Conservation (phyloP, 1,284 basidiomycete genomes). For the Salmacisia buchloeana region DNA sequence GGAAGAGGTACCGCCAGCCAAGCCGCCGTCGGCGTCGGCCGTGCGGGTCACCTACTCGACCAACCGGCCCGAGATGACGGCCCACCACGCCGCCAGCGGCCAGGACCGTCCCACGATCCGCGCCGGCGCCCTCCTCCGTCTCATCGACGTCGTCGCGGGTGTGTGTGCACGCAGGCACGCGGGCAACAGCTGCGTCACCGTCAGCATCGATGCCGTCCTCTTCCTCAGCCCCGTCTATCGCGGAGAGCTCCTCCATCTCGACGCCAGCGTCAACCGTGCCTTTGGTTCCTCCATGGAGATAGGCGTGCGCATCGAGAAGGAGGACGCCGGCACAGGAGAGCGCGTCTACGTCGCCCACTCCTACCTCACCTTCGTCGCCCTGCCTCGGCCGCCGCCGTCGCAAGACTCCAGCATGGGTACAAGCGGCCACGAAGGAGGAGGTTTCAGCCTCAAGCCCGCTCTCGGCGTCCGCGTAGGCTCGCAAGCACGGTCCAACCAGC, state of each 20-base stretch:
- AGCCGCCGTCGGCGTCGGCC: neutral
- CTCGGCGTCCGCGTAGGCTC: neutral
- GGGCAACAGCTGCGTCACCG: slow-evolving; percentile 48
- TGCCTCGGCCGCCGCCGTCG: slow-evolving; percentile 27
- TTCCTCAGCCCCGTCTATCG: slow-evolving; percentile 42
- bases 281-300: slow-evolving; percentile 51
- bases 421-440: slow-evolving; percentile 7
- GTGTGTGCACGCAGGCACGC: slow-evolving; percentile 51
- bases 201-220: slow-evolving; percentile 49
- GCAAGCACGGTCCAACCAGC: neutral
- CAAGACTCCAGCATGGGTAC: slow-evolving; percentile 11
- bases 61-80: neutral
- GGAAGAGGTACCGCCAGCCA: neutral
- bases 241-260: slow-evolving; percentile 44
- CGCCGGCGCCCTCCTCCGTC: slow-evolving; percentile 51
- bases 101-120: slow-evolving; percentile 21
- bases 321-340: slow-evolving; percentile 32
- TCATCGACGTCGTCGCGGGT: slow-evolving; percentile 52
- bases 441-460: slow-evolving; percentile 14
- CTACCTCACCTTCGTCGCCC: slow-evolving; percentile 15
- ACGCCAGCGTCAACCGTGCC: slow-evolving; percentile 50
- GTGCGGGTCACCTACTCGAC: neutral
- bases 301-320: slow-evolving; percentile 49
- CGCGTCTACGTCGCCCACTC: slow-evolving; percentile 49
- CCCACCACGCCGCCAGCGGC: too few species aligned